Base-by-base conservation (phyloP, 331 rosid species). In the Spiraea crenata region DNA sequence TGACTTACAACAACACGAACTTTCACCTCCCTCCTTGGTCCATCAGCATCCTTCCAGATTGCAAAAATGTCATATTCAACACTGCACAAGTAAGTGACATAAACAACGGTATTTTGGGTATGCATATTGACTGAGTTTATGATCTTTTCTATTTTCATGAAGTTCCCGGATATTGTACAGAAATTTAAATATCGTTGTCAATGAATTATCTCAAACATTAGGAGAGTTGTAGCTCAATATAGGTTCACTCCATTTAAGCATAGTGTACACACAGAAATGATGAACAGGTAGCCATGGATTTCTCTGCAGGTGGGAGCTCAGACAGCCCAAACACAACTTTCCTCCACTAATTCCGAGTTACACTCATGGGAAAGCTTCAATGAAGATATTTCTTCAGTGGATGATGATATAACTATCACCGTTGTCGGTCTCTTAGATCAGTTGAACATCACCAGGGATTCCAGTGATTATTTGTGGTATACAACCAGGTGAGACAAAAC, bases 11-110 rank as follows among this genome's bases (percentile, higher is more conserved):
- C 12, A 54, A 67, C 72, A 76, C 41, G 68, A 72, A 67, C 37
- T 85, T 82, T 64, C 65, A 37, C 38, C 79, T 85, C 67, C 89
- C 89, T 15, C 81, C 89, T 15, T 85, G 89, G 89, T 85, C 89
- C 48, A 82, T 85, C 42, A 82, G 82, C 67, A 63, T 85, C 76
- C 82, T 85, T 58, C 89, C 82, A 49, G 84, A 74, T 67, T 85
- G 89, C 75, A 66, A 57, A 44, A 85, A 51, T 25, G 84, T 37
- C 16, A 74, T 77, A 58, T 85, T 73, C 49, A 85, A 85, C 71
- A 85, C 86, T 69, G 86, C 86, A 56, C 70, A 74, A 70, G 89
- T 85, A 78, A 75, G 88, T 67, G 16, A 3, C 50, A 19, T 38
- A 48, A 8, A 63, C 25, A 8, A 51, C 13, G 65, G 15, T 31